Percentiles rank a stretch among this genome's conserved stretches.
Conservation (phyloP, 768 basidiomycete species). For the Serpula lacrymans region DNA sequence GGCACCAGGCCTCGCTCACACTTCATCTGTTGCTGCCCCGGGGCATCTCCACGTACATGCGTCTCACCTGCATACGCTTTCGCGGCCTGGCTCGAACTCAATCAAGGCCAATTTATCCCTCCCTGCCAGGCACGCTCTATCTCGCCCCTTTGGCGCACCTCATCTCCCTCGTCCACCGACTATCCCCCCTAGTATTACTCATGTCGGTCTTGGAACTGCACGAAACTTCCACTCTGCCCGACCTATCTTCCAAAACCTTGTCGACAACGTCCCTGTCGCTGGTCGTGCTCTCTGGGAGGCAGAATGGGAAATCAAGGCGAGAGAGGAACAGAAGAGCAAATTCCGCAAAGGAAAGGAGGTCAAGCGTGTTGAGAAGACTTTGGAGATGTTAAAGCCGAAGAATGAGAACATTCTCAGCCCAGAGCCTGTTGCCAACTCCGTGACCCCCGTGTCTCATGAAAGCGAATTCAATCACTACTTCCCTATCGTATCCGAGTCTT, state of each 20-base stretch:
- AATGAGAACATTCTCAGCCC: conserved; percentile 9
- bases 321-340: conserved; percentile 36
- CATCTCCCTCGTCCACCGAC: conserved; percentile 51
- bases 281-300: conserved; percentile 72
- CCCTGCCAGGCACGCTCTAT: conserved; percentile 24
- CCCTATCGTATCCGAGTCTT: conserved; percentile 27
- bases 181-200: conserved; percentile 49
- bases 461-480: conserved; percentile 64
- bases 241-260: conserved; percentile 76
- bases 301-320: conserved; percentile 60
- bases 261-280: conserved; percentile 76
- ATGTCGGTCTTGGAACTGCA: conserved; percentile 74
- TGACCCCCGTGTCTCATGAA: conserved; percentile 4
- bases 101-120: conserved; percentile 59
- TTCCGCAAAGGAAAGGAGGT: conserved; percentile 20
- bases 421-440: conserved; percentile 3
- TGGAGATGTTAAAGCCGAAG: conserved; percentile 27
- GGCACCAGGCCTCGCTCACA: conserved; percentile 46
- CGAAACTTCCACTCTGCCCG: conserved; percentile 72
- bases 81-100: conserved; percentile 17
- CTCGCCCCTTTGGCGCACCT: not conserved
- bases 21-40: conserved; percentile 15
- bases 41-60: conserved; percentile 19
- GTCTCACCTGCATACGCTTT: conserved; percentile 5
- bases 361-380: conserved; percentile 16